Conservation (phyloP, 768 basidiomycete genomes). For the Rhizopogon roseolus region DNA sequence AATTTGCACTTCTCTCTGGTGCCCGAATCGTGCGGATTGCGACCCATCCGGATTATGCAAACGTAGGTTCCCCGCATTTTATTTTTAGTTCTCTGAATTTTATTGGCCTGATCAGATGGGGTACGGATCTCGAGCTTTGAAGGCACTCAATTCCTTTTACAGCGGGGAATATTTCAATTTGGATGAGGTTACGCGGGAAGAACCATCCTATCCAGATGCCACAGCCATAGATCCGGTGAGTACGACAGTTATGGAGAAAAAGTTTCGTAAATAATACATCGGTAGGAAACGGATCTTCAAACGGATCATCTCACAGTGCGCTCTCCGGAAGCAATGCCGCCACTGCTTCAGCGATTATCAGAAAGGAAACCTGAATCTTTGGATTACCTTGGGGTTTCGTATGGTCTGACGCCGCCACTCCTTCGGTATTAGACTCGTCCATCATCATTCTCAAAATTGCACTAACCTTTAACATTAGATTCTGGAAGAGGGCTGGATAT, state of each 20-base stretch:
- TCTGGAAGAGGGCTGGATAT: constrained; percentile 95
- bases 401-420: constrained; percentile 84
- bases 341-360: constrained; percentile 83
- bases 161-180: constrained; percentile 89
- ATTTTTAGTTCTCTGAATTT: constrained; percentile 2
- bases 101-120: constrained; percentile 67
- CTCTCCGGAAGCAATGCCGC: constrained; percentile 77
- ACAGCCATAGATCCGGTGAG: constrained; percentile 44
- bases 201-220: constrained; percentile 58
- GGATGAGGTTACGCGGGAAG: constrained; percentile 56
- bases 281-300: constrained; percentile 51
- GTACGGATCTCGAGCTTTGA: constrained; percentile 86
- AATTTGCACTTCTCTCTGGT: constrained; percentile 89
- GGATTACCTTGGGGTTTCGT: constrained; percentile 95
- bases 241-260: background rate
- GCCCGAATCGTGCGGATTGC: constrained; percentile 91
- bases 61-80: constrained; percentile 45
- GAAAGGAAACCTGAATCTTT: constrained; percentile 87
- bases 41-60: constrained; percentile 92
- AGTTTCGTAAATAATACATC: background rate
- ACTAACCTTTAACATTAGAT: constrained; percentile 35
- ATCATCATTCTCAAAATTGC: background rate
- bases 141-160: constrained; percentile 86
- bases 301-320: constrained; percentile 77
- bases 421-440: constrained; percentile 46